These are phyloP conservation scores for Diaporthe batatas DNA, from an alignment of 2,329 filamentous ascomycete species.

Conservation along the genomic window DNA sequence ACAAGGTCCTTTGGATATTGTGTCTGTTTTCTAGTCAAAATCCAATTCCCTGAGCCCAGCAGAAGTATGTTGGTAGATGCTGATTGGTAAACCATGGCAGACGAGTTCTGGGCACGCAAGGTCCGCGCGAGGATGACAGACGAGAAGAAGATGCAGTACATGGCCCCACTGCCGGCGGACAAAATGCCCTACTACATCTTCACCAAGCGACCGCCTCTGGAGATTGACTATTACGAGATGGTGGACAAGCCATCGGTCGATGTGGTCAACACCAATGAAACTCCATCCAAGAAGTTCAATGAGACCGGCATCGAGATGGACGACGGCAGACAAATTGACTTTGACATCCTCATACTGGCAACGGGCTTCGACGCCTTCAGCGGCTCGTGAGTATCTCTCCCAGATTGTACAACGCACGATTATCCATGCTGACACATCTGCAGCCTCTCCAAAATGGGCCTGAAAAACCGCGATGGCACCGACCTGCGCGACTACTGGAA, in stretches of 20 bases:
- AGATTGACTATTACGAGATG: constrained; percentile 37
- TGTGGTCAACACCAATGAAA: constrained; percentile 58
- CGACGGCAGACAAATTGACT: constrained; percentile 53
- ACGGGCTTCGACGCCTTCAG: constrained; percentile 53
- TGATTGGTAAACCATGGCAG: neutral
- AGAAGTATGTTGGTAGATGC: neutral
- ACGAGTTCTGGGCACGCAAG: constrained; percentile 64
- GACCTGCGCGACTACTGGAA: constrained; percentile 28
- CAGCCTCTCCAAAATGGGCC: constrained; percentile 32
- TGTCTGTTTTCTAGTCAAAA: neutral
- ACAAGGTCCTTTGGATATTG: neutral
- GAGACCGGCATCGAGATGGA: constrained; percentile 55
- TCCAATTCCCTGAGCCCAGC: neutral
- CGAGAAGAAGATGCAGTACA: constrained; percentile 56
- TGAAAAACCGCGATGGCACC: constrained; percentile 15
- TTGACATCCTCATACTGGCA: constrained; percentile 54
- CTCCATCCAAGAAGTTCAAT: constrained; percentile 57
- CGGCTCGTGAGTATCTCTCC: constrained; percentile 43
- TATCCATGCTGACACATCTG: neutral
- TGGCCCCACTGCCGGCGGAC: constrained; percentile 62
- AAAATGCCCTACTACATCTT: constrained; percentile 64
- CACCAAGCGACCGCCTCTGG: constrained; percentile 42
- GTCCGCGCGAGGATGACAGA: constrained; percentile 59
- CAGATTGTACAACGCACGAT: accelerated
- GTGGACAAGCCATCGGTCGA: constrained; percentile 57